Conservation (phyloP, 371 early-diverging fungal genomes). For the Globomyces sp. region DNA sequence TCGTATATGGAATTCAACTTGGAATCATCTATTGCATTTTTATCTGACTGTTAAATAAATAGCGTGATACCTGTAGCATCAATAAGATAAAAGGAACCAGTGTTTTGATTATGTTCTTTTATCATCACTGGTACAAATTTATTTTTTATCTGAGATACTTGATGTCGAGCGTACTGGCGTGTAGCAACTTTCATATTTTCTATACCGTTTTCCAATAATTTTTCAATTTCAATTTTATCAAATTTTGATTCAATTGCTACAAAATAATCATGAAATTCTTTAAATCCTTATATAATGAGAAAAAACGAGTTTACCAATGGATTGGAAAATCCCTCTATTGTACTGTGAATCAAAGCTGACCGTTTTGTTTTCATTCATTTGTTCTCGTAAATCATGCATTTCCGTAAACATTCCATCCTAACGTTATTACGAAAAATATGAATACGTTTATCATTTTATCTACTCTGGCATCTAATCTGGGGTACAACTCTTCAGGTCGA, state of each 20-base stretch:
- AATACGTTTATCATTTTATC: conserved; percentile 69
- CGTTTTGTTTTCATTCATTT: conserved; percentile 22
- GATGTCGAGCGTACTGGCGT: conserved; percentile 82
- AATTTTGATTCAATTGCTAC: conserved; percentile 39
- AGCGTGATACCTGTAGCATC: no score
- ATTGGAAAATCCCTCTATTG: conserved; percentile 79
- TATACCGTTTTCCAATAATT: conserved; percentile 40
- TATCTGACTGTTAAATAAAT: no score
- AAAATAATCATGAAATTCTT: conserved; percentile 76
- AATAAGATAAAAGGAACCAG: no score
- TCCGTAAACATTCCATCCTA: conserved; percentile 62
- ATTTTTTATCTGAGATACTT: conserved; percentile 87
- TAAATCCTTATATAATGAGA: conserved; percentile 42
- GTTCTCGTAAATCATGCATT: conserved; percentile 64
- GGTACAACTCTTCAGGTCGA: conserved; percentile 60
- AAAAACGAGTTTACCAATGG: conserved; percentile 54
- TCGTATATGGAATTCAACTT: neutral
- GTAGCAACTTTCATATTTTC: conserved; percentile 84
- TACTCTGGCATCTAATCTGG: conserved; percentile 77
- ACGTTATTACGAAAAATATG: no score
- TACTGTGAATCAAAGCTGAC: conserved; percentile 47
- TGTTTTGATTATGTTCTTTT: no score
- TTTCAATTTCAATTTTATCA: neutral
- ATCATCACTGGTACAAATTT: conserved; percentile 33
- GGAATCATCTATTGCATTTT: no score